phyloP scores from a whole-genome alignment of 2,329 filamentous ascomycete species.

The Nemania diffusa region DNA sequence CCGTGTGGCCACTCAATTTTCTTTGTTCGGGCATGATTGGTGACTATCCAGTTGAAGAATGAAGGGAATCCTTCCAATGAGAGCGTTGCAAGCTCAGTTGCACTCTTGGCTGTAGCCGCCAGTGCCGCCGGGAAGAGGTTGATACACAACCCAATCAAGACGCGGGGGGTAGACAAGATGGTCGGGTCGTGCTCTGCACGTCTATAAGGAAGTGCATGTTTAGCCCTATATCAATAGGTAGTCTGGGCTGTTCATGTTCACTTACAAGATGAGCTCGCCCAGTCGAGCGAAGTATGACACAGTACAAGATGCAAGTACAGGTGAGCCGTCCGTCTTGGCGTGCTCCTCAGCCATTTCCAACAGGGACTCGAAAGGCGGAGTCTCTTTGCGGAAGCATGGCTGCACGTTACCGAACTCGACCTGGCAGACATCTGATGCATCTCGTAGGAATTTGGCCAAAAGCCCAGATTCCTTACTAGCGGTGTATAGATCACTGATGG shows the following conservation, averaged over 20 bases:
- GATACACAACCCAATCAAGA: conserved; percentile 34
- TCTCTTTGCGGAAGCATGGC: conserved; percentile 27
- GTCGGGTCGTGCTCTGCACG: conserved; percentile 31
- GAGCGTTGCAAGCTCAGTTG: conserved; percentile 30
- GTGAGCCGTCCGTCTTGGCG: conserved; percentile 32
- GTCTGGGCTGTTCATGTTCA: not conserved
- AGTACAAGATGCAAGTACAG: conserved; percentile 31
- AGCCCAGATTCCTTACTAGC: conserved; percentile 26
- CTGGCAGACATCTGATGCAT: conserved; percentile 34
- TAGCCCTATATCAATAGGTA: not conserved
- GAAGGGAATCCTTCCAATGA: conserved; percentile 34
- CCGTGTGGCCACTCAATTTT: conserved; percentile 34
- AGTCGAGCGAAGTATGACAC: conserved; percentile 36
- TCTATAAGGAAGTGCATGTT: conserved; percentile 6
- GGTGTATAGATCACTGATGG: conserved; percentile 23
- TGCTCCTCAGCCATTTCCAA: conserved; percentile 34
- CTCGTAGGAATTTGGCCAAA: conserved; percentile 30
- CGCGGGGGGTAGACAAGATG: conserved; percentile 26
- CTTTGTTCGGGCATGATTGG: conserved; percentile 28
- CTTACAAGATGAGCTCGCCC: conserved; percentile 35
- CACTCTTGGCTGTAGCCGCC: conserved; percentile 30
- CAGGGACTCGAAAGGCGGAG: conserved; percentile 31
- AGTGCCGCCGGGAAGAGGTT: conserved; percentile 35
- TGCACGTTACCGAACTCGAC: conserved; percentile 33
- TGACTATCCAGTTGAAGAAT: conserved; percentile 27